A percentile compares a stretch with the other conserved stretches of the same genome.
Evolutionary conservation across 768 basidiomycete genomes (phyloP).

Genomic region (Tricholoma matsutake): DNA sequence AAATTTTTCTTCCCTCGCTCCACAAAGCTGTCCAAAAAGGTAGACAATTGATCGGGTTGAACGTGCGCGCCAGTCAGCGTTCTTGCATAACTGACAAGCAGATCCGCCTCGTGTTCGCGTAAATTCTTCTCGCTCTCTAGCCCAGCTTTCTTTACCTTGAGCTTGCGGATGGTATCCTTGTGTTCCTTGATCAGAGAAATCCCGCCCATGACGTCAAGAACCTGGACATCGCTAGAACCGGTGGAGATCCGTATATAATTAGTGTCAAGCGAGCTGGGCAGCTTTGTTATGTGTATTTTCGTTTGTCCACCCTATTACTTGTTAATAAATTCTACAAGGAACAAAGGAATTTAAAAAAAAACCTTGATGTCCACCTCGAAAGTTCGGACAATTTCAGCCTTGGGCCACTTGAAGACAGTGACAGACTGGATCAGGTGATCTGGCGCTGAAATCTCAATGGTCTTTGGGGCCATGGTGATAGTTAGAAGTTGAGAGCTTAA

Average conservation of each 20-base stretch:
- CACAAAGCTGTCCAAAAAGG: slow-evolving; percentile 42
- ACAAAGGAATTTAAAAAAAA: slow-evolving; percentile 17
- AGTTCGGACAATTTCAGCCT: slow-evolving; percentile 53
- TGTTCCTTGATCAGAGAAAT: background rate
- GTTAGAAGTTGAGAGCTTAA: background rate
- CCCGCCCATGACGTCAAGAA: slow-evolving; percentile 40
- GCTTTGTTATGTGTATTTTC: slow-evolving; percentile 45
- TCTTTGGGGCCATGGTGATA: slow-evolving; percentile 1
- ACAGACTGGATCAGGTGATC: slow-evolving; percentile 50
- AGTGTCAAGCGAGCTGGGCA: slow-evolving; percentile 49
- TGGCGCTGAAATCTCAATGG: slow-evolving; percentile 27
- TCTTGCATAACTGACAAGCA: slow-evolving; percentile 43
- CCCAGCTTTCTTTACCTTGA: slow-evolving; percentile 32
- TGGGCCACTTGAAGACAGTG: slow-evolving; percentile 53
- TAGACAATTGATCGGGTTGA: slow-evolving; percentile 32
- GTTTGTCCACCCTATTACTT: slow-evolving; percentile 47
- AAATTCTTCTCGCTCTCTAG: slow-evolving; percentile 38
- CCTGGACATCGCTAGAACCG: slow-evolving; percentile 44
- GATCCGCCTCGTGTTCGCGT: slow-evolving; percentile 36
- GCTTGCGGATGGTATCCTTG: slow-evolving; percentile 22
- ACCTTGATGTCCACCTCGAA: slow-evolving; percentile 51
- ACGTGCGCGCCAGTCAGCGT: slow-evolving; percentile 43
- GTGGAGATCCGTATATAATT: slow-evolving; percentile 54
- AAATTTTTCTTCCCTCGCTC: slow-evolving; percentile 34
- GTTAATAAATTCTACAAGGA: background rate